Evolutionary conservation across 1,284 basidiomycete species (phyloP), one percentile per base, ranked within the genome.

Genomic region (Exobasidium cylindrosporum): DNA sequence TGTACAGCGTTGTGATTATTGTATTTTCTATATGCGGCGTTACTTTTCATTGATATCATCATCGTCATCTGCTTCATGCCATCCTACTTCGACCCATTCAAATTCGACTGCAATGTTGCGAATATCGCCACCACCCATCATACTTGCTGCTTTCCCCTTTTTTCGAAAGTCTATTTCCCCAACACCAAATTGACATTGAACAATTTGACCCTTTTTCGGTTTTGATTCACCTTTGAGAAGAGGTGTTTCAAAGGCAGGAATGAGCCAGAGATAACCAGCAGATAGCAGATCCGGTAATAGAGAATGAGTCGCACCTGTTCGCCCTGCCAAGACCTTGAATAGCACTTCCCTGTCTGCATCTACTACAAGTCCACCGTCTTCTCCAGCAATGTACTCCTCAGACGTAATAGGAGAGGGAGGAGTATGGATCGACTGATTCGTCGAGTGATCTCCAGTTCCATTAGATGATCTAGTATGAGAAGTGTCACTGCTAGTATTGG

Each of bases 131-230:
- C 61, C n/a, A 4, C n/a, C 21, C n/a, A 50, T 23, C 21, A 24
- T 23, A 72, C 73, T n/a, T n/a, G 45, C 57, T 32, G 23, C 28
- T 13, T 31, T 26, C 4, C 61, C 57, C 31, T 63, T 54, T 47
- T 81, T 81, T 44, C 73, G 63, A 46, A 81, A 81, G 62, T 81
- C 79, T 23, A 81, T 72, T 62, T 81, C 77, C 24, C 69, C 67
- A 32, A 60, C 63, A 3, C 60, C 63, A 24, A 80, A 65, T 1
- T 65, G 29, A 24, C 76, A 46, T 52, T 58, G 21, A 40, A 67
- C 17, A 21, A 4, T 45, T 40, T 46, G n/a, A 4, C 63, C 65
- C 7, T 58, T 47, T 3, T 45, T 45, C 11, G 55, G 58, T 46
- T 69, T 57, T 17, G 29, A 17, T 35, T 14, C 59, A 47, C 29